These are phyloP conservation scores for Gnaphalium uliginosum DNA, from an alignment of 129 eudicot species.

Conservation along the genomic window DNA sequence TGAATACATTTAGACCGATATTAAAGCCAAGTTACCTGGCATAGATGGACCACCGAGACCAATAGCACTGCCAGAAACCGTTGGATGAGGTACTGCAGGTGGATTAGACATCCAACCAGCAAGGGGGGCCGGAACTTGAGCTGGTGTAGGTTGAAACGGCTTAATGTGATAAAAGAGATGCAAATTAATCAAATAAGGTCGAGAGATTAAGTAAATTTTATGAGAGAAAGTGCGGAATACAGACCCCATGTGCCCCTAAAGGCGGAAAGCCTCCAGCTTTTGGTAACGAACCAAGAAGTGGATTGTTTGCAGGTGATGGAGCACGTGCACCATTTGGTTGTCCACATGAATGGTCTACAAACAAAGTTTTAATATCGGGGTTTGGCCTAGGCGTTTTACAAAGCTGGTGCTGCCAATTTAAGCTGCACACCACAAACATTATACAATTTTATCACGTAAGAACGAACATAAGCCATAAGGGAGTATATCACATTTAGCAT, in stretches of 20 bases:
- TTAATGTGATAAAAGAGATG: constrained; percentile 21
- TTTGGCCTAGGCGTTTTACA: constrained; percentile 95
- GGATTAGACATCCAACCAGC: constrained; percentile 98
- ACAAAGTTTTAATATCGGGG: constrained; percentile 91
- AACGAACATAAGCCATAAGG: constrained; percentile 1
- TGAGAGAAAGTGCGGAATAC: constrained; percentile 26
- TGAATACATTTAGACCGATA: neutral
- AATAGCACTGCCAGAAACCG: constrained; percentile 74
- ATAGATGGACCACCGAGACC: constrained; percentile 81
- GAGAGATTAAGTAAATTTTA: constrained; percentile 6
- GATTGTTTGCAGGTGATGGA: constrained; percentile 83
- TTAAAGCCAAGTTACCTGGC: constrained; percentile 39
- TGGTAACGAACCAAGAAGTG: constrained; percentile 75
- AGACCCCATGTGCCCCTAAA: constrained; percentile 86
- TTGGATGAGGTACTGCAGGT: constrained; percentile 62
- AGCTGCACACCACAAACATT: constrained; percentile 45
- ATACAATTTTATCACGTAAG: neutral
- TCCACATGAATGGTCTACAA: constrained; percentile 91
- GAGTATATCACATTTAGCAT: too few relatives aligned
- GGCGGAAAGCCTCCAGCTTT: constrained; percentile 94
- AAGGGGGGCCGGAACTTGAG: constrained; percentile 72
- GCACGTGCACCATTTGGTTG: constrained; percentile 91
- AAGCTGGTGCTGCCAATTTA: constrained; percentile 97
- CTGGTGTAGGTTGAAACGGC: constrained; percentile 83
- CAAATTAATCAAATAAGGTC: constrained; percentile 4